Percentiles rank a stretch among this genome's conserved stretches.
Conservation (phyloP, 1,284 basidiomycete species). For the Ganoderma sp. region DNA sequence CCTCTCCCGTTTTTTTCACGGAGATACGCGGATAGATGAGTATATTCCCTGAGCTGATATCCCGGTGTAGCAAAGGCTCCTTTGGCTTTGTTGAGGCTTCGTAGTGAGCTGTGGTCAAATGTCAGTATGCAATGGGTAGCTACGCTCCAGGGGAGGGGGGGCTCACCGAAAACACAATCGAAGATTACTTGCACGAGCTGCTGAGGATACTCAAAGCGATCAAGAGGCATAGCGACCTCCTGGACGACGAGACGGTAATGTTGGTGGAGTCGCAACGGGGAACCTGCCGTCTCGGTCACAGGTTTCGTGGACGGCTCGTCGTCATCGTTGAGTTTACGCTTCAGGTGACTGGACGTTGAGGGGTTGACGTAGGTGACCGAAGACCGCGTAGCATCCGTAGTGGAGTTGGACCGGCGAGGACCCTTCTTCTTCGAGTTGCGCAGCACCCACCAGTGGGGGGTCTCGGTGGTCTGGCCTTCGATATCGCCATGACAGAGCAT, state of each 20-base stretch:
- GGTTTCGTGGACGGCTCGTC: not conserved
- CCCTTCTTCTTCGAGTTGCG: too few relatives aligned
- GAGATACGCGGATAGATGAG: slow-evolving; percentile 7
- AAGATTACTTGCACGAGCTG: not conserved
- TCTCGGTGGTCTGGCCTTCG: slow-evolving; percentile 7
- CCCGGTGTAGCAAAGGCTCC: slow-evolving; percentile 3
- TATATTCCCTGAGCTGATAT: slow-evolving; percentile 15
- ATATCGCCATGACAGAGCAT: slow-evolving; percentile 16
- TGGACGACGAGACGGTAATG: slow-evolving; percentile 12
- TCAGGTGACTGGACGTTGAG: not conserved
- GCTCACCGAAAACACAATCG: too few relatives aligned
- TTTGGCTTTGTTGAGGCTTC: too few relatives aligned
- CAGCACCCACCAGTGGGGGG: not conserved
- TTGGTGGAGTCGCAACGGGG: not conserved
- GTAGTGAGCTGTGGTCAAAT: not conserved
- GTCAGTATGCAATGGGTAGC: not conserved
- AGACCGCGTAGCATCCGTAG: not conserved
- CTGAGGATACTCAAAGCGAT: not conserved
- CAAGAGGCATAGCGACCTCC: slow-evolving; percentile 7
- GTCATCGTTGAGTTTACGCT: not conserved
- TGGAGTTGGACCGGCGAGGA: too few relatives aligned
- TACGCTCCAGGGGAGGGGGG: too few relatives aligned
- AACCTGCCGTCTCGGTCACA: not conserved
- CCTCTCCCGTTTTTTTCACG: too few relatives aligned
- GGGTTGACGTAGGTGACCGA: not conserved